Percentiles rank a stretch among this genome's conserved stretches.
Evolutionary conservation across 176 grass and related monocot genomes (phyloP).

Genomic region (Aechmea fasciata): DNA sequence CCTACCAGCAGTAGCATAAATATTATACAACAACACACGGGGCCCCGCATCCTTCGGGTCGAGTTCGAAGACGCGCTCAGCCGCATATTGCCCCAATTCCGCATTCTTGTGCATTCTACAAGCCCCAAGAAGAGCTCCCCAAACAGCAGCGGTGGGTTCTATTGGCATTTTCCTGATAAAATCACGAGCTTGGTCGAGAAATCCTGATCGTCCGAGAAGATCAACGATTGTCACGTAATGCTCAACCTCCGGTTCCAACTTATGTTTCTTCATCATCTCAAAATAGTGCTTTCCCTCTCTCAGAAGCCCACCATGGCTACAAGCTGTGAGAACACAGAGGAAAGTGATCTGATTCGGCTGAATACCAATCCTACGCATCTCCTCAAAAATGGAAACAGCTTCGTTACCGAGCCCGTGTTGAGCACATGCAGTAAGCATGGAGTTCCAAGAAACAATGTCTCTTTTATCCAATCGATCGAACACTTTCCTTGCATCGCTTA

Average conservation of each 20-base stretch:
- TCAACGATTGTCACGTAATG: constrained; percentile 54
- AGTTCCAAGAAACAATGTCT: constrained; percentile 67
- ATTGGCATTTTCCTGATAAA: constrained; percentile 58
- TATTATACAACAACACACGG: constrained; percentile 56
- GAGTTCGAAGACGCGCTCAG: constrained; percentile 52
- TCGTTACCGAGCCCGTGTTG: constrained; percentile 46
- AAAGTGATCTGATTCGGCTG: constrained; percentile 53
- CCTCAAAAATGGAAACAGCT: constrained; percentile 42
- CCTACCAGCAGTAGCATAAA: constrained; percentile 53
- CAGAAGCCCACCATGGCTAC: constrained; percentile 55
- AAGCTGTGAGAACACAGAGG: constrained; percentile 49
- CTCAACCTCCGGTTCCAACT: constrained; percentile 40
- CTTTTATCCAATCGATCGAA: constrained; percentile 45
- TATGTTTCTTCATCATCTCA: constrained; percentile 46
- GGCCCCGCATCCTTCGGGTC: constrained; percentile 53
- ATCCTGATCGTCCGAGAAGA: constrained; percentile 53
- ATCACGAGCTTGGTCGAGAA: constrained; percentile 41
- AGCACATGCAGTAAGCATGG: constrained; percentile 52
- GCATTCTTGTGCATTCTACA: constrained; percentile 65
- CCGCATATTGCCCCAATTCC: constrained; percentile 46
- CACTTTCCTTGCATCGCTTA: constrained; percentile 44
- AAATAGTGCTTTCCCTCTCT: constrained; percentile 56
- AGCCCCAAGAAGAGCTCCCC: constrained; percentile 69
- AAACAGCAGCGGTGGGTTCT: constrained; percentile 52
- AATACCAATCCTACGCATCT: constrained; percentile 44